Base-by-base conservation (phyloP, 2,329 filamentous ascomycete genomes). In the Apiospora hydei region DNA sequence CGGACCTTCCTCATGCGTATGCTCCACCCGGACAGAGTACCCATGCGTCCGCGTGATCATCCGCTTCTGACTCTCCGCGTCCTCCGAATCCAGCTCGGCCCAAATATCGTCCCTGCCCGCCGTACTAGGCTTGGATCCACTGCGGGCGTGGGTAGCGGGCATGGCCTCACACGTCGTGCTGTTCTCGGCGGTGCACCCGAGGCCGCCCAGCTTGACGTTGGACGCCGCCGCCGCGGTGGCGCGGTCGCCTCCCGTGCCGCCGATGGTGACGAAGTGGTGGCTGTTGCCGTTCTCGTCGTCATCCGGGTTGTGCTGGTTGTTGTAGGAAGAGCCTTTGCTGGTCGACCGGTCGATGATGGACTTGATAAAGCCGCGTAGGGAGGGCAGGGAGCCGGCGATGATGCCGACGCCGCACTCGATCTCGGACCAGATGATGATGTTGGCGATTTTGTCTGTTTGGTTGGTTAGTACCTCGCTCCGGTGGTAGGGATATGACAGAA, bases 381-480 rank as follows among this genome's bases (percentile, higher is more conserved):
- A 76, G 14, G 78, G 78, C 3, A 78, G 70, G 53, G 74, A 77
- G 46, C 77, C 74, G 69, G 77, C 75, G 70, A 78, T 76, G 71
- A 79, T 74, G 61, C 77, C 77, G 13, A 79, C 73, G 71, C 77
- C 77, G 73, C 74, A 77, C 38, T 79, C 77, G 53, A 78, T 73
- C 34, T 74, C 67, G 46, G 76, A 78, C 76, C 77, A 79, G 43
- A 78, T 71, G 71, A 78, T 77, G 14, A 78, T 73, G 67, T 71
- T 69, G 38, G 26, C 30, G 34, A 66, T 16, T 5, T 71, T 49
- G 26, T 71, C 70, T 71, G 49, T 51, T 51, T 30, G 26, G 26
- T 1, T 30, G 26, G 26, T 30, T 30, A 30, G 26, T 30, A 30
- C 26, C 26, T 30, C 26, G 26, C 26, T 1, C 26, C 26, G 26